Evolutionary conservation across 2,329 filamentous ascomycete genomes (phyloP).

Genomic region (Colletotrichum sp.): DNA sequence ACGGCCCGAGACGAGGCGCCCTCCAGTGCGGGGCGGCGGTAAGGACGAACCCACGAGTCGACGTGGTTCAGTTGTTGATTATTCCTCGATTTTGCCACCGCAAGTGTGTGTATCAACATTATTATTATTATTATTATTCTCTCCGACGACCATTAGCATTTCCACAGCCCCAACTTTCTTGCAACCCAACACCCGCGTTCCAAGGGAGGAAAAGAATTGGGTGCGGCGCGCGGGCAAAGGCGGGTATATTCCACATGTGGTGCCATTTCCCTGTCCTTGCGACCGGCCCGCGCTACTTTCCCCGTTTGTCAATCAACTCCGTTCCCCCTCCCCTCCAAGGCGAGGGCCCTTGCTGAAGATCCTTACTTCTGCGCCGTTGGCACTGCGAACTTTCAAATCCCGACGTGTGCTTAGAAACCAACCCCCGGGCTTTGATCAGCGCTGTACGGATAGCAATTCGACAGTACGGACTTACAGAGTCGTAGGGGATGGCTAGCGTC

Average conservation of each 20-base stretch:
- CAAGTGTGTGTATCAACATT: not conserved
- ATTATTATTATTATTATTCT: not conserved
- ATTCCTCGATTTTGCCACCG: not conserved
- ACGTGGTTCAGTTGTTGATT: not conserved
- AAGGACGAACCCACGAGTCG: not conserved
- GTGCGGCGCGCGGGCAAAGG: not conserved
- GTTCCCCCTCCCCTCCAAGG: not conserved
- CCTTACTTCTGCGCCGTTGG: not conserved
- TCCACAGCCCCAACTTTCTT: not conserved
- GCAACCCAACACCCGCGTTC: not conserved
- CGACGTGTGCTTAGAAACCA: not conserved
- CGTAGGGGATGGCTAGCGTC: not conserved
- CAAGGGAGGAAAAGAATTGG: not conserved
- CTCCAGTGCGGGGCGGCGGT: not conserved
- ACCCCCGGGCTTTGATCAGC: not conserved
- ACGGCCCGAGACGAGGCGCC: conserved; percentile 14
- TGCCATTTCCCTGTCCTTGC: not conserved
- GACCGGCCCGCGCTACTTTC: not conserved
- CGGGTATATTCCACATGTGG: not conserved
- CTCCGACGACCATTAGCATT: not conserved
- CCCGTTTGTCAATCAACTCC: conserved; percentile 2
- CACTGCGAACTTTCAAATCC: not conserved
- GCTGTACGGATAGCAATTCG: not conserved
- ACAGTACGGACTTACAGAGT: not conserved
- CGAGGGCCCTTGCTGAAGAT: not conserved